phyloP scores from a whole-genome alignment of 352 stramenopile species.

The Globisporangium takayamanum region DNA sequence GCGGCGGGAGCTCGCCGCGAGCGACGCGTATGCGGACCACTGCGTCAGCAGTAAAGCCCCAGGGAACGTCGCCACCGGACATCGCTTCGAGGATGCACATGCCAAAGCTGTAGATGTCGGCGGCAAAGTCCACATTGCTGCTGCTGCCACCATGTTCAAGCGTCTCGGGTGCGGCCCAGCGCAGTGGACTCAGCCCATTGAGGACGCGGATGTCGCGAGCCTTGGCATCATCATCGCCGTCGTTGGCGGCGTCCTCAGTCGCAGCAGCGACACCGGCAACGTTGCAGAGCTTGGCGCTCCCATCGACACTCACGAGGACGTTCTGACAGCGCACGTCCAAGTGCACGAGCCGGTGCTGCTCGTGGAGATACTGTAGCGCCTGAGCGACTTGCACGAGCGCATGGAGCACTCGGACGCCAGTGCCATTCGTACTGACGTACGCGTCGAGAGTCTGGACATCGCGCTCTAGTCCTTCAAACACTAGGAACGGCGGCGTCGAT shows the following conservation, averaged over 20 bases:
- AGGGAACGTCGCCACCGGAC: conserved; percentile 44
- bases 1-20: conserved; percentile 31
- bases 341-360: conserved; percentile 31
- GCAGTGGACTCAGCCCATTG: conserved; percentile 17
- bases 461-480: conserved; percentile 33
- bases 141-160: conserved; percentile 3
- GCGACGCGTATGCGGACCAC: conserved; percentile 34
- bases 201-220: not conserved
- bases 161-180: conserved; percentile 54
- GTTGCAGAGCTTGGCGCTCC: conserved; percentile 49
- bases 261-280: not conserved
- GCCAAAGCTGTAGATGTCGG: conserved; percentile 61
- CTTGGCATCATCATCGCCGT: not conserved
- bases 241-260: not conserved
- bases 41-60: conserved; percentile 41
- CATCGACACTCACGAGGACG: conserved; percentile 53
- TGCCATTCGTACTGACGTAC: conserved; percentile 28
- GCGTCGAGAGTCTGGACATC: conserved; percentile 45
- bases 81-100: conserved; percentile 61
- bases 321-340: conserved; percentile 49
- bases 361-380: conserved; percentile 51
- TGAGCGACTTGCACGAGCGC: conserved; percentile 42
- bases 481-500: conserved; percentile 36
- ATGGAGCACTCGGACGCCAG: conserved; percentile 19
- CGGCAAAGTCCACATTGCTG: conserved; percentile 4